Evolutionary conservation across 225 moss, liverwort and hornwort genomes (phyloP).

Genomic region (Climacium dendroides): DNA sequence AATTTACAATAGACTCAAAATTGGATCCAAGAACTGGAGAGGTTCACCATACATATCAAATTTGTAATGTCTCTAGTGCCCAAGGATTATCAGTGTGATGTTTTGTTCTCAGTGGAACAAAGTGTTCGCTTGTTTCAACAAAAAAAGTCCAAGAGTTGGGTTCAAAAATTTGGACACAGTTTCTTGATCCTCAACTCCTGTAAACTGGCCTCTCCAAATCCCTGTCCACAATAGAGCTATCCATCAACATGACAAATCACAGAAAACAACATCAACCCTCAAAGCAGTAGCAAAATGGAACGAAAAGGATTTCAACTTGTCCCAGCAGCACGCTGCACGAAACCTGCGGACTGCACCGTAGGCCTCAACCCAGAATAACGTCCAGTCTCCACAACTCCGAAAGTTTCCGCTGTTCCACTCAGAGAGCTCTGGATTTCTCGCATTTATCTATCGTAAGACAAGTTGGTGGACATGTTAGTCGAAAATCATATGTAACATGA

Average conservation of each 20-base stretch:
- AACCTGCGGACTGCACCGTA: not conserved
- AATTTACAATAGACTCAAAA: not conserved
- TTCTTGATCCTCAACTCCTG: not conserved
- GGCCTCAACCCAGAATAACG: not conserved
- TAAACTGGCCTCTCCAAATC: not conserved
- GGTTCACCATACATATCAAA: not conserved
- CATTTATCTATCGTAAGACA: not conserved
- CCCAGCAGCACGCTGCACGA: not conserved
- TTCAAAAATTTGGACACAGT: not conserved
- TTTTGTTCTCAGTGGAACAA: not conserved
- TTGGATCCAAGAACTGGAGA: not conserved
- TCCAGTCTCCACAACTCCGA: not conserved
- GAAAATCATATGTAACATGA: not conserved
- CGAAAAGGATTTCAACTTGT: not conserved
- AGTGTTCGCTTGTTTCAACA: not conserved
- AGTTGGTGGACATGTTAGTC: not conserved
- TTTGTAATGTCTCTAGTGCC: not conserved
- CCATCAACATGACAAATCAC: not conserved
- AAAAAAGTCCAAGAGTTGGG: not conserved
- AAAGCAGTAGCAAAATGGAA: not conserved
- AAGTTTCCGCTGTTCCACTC: not conserved
- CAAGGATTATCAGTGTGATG: not conserved
- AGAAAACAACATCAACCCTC: not conserved
- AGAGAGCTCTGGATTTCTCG: not conserved
- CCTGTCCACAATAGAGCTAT: not conserved